Conservation (phyloP, 805 yeast species). For the Candida krabiensis region DNA sequence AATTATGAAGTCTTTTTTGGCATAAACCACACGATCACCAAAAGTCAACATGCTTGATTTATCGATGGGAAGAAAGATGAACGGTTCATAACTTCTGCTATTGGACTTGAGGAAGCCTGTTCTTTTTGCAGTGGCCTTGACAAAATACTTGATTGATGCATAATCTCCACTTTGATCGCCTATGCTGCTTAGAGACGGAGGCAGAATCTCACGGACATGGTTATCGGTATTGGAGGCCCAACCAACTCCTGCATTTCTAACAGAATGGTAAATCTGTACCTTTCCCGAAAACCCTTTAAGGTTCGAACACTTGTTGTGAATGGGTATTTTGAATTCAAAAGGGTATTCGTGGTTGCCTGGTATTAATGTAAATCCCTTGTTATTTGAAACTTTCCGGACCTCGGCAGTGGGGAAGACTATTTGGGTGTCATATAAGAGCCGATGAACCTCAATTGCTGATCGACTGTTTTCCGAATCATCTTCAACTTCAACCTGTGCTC, state of each 20-base stretch:
- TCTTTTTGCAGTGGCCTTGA: conserved; percentile 61
- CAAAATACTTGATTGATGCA: conserved; percentile 49
- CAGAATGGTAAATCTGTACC: conserved; percentile 9
- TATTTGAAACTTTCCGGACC: conserved; percentile 41
- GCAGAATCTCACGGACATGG: conserved; percentile 22
- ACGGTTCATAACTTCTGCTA: conserved; percentile 47
- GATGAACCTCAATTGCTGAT: conserved; percentile 38
- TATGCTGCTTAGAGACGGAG: conserved; percentile 28
- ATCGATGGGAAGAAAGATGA: conserved; percentile 53
- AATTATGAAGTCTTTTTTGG: conserved; percentile 42
- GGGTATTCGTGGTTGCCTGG: conserved; percentile 54
- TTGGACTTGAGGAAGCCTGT: conserved; percentile 49
- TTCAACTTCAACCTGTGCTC: conserved; percentile 37
- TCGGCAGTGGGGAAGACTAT: conserved; percentile 55
- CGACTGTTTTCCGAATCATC: conserved; percentile 12
- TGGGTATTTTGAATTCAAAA: conserved; percentile 46
- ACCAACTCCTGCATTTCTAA: conserved; percentile 12
- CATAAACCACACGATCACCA: conserved; percentile 43
- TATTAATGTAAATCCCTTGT: conserved; percentile 45
- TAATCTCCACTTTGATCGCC: conserved; percentile 11
- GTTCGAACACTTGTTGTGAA: conserved; percentile 38
- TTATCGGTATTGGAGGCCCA: conserved; percentile 7
- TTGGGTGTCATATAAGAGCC: conserved; percentile 46
- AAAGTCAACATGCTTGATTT: conserved; percentile 26
- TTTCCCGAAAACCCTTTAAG: conserved; percentile 12